Evolutionary conservation across 2,329 filamentous ascomycete species (phyloP), one percentile per base, ranked within the genome.

Genomic region (Emergomyces africanus): DNA sequence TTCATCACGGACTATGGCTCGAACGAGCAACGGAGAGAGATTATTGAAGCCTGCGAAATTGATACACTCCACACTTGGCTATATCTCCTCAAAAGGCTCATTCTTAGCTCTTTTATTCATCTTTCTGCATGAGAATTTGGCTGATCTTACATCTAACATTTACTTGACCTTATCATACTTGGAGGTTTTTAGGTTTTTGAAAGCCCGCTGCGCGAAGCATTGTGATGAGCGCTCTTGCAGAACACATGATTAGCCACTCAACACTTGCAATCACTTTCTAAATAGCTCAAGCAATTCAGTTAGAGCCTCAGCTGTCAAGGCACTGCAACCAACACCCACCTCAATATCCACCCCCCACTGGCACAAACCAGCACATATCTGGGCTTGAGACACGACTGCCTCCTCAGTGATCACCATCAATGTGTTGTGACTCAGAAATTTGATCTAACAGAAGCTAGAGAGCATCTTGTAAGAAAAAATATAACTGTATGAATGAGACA

Each of bases 401-500:
- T 64, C 50, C 30, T 62, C 33, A 59, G 57, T 54, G 61, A 65
- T 54, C 60, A 60, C 39, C 57, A 64, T 59, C 57, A 54, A 39
- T 65, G 64, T 56, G 59, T 64, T 15, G 57, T 65, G 23, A 61
- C 63, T 33, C n/a, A 9, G 41, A 44, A 44, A 18, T 41, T 44
- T 6, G 41, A 44, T 9, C 20, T 44, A 23, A 10, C n/a, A 6
- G 41, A 44, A 44, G 41, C n/a, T 44, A 59, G 59, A 53, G 63
- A 51, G 60, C 37, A 15, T 57, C 37, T 18, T 51, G 44, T 5
- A 54, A 33, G 54, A 60, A 37, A 62, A 53, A 54, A 66, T 59
- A n/a, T n/a, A n/a, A n/a, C n/a, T 60, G 57, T 35, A 63, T 59
- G 49, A 64, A 67, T 48, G 61, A 65, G 62, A 66, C 61, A 58